phyloP scores from a whole-genome alignment of 2,329 filamentous ascomycete genomes.

The Clonostachys chloroleuca region DNA sequence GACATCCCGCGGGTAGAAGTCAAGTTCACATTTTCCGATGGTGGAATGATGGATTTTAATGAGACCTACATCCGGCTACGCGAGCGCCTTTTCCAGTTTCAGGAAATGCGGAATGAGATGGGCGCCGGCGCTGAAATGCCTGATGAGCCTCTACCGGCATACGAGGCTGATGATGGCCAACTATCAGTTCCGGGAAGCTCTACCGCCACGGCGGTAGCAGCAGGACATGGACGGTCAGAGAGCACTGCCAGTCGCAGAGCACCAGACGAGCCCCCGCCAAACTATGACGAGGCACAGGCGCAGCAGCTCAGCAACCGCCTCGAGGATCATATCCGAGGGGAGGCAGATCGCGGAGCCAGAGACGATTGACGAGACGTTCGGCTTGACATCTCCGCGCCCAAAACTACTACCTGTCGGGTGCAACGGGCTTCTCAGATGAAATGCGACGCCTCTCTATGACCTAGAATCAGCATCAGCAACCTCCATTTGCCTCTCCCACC shows the following conservation, averaged over 20 bases:
- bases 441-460: too few species aligned
- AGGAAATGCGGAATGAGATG: conserved; percentile 68
- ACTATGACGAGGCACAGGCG: conserved; percentile 88
- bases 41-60: conserved; percentile 91
- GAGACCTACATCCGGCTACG: conserved; percentile 78
- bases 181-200: conserved; percentile 13
- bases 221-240: conserved; percentile 16
- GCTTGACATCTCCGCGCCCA: too few species aligned
- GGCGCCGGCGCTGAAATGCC: conserved; percentile 64
- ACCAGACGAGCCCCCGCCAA: conserved; percentile 78
- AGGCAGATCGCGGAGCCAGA: conserved; percentile 54
- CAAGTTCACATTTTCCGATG: conserved; percentile 88
- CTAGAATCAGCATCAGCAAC: too few species aligned
- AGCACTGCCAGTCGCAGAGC: conserved; percentile 30
- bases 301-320: conserved; percentile 54
- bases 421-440: too few species aligned
- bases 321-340: conserved; percentile 69
- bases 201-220: conserved; percentile 7
- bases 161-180: conserved; percentile 51
- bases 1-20: conserved; percentile 71
- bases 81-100: conserved; percentile 75
- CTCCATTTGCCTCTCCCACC: too few species aligned
- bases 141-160: conserved; percentile 83
- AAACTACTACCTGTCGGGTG: too few species aligned
- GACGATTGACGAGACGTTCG: too few species aligned